Evolutionary conservation across 2,329 filamentous ascomycete genomes (phyloP).

Genomic region (Diaporthe humulicola): DNA sequence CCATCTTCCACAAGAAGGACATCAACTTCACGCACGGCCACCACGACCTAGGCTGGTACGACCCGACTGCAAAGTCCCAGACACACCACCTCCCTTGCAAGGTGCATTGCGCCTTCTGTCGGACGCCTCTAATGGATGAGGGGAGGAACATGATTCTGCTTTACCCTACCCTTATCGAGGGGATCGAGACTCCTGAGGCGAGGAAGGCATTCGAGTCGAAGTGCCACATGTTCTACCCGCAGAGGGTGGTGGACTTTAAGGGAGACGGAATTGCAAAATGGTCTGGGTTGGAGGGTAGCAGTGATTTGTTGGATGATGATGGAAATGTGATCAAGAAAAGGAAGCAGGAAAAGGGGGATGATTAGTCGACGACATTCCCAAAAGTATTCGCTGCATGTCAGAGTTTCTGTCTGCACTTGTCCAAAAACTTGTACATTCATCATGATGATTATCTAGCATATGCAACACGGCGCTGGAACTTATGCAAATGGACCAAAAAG

Average conservation of each 20-base stretch:
- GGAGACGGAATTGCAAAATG: conserved; percentile 85
- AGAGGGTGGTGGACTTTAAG: conserved; percentile 79
- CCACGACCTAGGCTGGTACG: conserved; percentile 78
- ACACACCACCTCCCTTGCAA: conserved; percentile 84
- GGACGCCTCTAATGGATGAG: conserved; percentile 88
- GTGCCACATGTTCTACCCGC: conserved; percentile 86
- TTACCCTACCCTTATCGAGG: conserved; percentile 80
- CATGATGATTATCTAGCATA: not conserved
- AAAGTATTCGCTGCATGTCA: too few relatives aligned
- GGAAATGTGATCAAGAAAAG: conserved; percentile 38
- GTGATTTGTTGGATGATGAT: conserved; percentile 47
- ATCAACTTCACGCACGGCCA: conserved; percentile 77
- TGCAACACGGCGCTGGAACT: not conserved
- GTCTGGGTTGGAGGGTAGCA: conserved; percentile 71
- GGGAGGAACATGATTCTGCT: conserved; percentile 86
- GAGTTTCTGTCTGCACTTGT: not conserved
- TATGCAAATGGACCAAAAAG: not conserved
- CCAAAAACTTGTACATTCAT: not conserved
- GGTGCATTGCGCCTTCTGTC: conserved; percentile 81
- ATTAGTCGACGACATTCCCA: not conserved
- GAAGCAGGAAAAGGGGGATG: conserved; percentile 5
- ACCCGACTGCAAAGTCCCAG: conserved; percentile 69
- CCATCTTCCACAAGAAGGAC: conserved; percentile 86
- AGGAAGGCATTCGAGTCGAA: conserved; percentile 74
- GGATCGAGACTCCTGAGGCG: conserved; percentile 68